Base-by-base conservation (phyloP, 2,329 filamentous ascomycete genomes). In the Mycosphaerella arachidis region DNA sequence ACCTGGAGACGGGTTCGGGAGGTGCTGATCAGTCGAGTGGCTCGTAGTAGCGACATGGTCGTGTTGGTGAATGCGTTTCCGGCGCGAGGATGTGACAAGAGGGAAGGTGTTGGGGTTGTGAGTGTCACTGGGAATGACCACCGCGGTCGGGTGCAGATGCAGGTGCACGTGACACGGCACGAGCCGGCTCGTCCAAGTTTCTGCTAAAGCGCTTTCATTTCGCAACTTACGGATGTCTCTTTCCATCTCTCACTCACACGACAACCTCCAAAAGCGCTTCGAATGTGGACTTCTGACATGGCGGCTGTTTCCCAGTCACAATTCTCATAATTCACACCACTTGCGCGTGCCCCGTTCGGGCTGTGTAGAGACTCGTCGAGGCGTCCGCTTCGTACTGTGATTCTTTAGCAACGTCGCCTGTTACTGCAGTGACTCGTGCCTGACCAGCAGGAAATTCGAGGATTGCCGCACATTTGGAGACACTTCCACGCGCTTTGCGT, bases 1-100 rank as follows among this genome's bases (percentile, higher is more conserved):
- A 73, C 67, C 55, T 72, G 70, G 31, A 72, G 68, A 52, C 67
- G 70, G 33, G 69, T 67, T 55, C 71, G 68, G n/a, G 71, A 59
- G 30, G 66, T 60, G 48, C 62, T 68, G 60, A 72, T 68, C 51
- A 73, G 63, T 52, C 70, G 68, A 7, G 70, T 60, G 9, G 63
- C 59, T 54, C 70, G 70, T 31, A 70, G 62, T 33, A 69, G 64
- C 46, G 71, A 70, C 70, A 72, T 72, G 40, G 51, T 65, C 58
- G 56, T 46, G 56, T 48, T 63, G 56, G 12, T 57, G 50, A 16
- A 16, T 43, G 40, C 24, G 40, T 30, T 33, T 18, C 46, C 16
- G 40, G 55, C 57, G 57, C 35, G 53, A 53, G 57, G 54, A 54
- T 35, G 45, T 35, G 56, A 35, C 52, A 12, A 52, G 61, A n/a